A percentile compares a stretch with the other conserved stretches of the same genome.
These are phyloP conservation scores for Boletus sp. DNA, from an alignment of 768 basidiomycete genomes.

Conservation along the genomic window DNA sequence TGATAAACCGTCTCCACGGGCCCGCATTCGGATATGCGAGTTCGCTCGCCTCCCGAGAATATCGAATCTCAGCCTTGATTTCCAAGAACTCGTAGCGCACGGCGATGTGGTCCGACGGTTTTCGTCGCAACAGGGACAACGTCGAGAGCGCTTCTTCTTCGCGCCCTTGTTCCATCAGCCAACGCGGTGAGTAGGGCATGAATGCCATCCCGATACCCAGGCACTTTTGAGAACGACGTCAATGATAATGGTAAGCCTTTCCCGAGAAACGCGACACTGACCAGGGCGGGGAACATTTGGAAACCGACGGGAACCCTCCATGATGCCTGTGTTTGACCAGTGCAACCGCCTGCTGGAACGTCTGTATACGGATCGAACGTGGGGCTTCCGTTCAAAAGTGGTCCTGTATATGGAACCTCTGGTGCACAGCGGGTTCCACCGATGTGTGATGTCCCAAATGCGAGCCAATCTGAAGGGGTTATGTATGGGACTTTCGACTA, in stretches of 20 bases:
- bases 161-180: conserved; percentile 38
- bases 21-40: conserved; percentile 23
- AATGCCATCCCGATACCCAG: conserved; percentile 32
- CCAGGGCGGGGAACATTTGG: conserved; percentile 38
- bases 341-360: conserved; percentile 31
- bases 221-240: conserved; percentile 15
- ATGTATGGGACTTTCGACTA: background rate
- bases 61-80: conserved; percentile 37
- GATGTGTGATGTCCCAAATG: conserved; percentile 33
- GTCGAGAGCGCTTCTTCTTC: conserved; percentile 35
- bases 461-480: conserved; percentile 27
- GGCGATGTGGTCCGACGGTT: conserved; percentile 27
- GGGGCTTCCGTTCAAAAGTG: conserved; percentile 30
- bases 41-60: conserved; percentile 21
- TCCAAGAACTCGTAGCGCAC: conserved; percentile 39
- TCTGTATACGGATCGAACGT: conserved; percentile 29
- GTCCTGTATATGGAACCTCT: conserved; percentile 26
- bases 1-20: conserved; percentile 11
- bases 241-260: background rate
- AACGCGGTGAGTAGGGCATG: conserved; percentile 43
- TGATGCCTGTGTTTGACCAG: conserved; percentile 29
- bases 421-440: conserved; percentile 33
- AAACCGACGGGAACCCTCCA: conserved; percentile 37
- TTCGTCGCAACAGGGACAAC: conserved; percentile 34
- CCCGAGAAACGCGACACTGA: conserved; percentile 19